phyloP scores from a whole-genome alignment of 768 basidiomycete genomes.

The Tephrocybe sp. region DNA sequence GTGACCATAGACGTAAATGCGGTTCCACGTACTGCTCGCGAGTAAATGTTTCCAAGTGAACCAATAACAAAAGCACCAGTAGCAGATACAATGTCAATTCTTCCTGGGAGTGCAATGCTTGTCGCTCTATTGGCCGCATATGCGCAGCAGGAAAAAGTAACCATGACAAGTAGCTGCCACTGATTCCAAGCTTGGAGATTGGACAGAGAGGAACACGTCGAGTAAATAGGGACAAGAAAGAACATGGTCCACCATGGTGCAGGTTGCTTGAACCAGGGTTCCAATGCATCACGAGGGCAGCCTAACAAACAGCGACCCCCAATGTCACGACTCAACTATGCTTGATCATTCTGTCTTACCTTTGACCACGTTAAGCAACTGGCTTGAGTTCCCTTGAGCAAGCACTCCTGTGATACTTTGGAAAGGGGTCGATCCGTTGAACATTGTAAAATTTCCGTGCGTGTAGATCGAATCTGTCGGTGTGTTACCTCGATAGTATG shows the following conservation, averaged over 20 bases:
- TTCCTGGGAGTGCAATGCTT: constrained; percentile 57
- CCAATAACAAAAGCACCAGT: constrained; percentile 78
- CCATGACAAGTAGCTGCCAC: constrained; percentile 74
- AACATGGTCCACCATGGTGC: constrained; percentile 83
- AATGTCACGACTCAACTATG: constrained; percentile 1
- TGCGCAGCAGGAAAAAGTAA: constrained; percentile 70
- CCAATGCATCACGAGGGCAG: constrained; percentile 69
- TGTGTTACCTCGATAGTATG: constrained; percentile 47
- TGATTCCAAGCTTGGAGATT: constrained; percentile 74
- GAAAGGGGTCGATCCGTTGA: constrained; percentile 43
- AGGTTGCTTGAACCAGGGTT: constrained; percentile 76
- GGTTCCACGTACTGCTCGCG: constrained; percentile 70
- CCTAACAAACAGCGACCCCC: constrained; percentile 42
- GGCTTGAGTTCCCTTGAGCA: constrained; percentile 37
- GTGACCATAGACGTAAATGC: constrained; percentile 93
- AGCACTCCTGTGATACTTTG: constrained; percentile 41
- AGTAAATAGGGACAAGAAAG: constrained; percentile 73
- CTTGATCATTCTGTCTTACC: constrained; percentile 28
- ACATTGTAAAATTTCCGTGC: constrained; percentile 52
- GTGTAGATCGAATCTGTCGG: constrained; percentile 39
- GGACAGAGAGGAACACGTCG: constrained; percentile 67
- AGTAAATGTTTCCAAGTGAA: constrained; percentile 79
- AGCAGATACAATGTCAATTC: constrained; percentile 73
- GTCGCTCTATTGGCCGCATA: constrained; percentile 69
- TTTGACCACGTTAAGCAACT: constrained; percentile 46